Conservation (phyloP, 257 asterid genomes). For the Leptodermis oblonga region DNA sequence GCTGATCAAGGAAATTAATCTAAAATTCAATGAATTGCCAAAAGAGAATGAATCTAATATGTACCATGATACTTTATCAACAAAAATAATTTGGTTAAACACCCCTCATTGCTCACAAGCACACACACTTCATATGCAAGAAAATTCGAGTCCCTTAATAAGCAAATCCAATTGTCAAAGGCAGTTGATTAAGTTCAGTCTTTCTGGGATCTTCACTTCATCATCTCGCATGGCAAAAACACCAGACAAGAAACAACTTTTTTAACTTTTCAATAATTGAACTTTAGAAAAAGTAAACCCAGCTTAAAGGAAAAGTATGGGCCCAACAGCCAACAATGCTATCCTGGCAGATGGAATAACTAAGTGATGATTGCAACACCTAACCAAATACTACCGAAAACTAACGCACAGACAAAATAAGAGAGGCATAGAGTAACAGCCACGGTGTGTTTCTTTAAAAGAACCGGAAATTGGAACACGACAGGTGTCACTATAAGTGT, state of each 20-base stretch:
- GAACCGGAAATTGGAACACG: constrained; percentile 5
- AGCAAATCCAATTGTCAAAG: background rate
- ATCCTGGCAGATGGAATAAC: constrained; percentile 14
- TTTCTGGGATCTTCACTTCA: constrained; percentile 1
- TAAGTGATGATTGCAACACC: constrained; percentile 23
- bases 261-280: constrained; percentile 10
- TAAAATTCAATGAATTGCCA: background rate
- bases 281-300: constrained; percentile 11
- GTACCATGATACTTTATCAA: constrained; percentile 1
- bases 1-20: background rate
- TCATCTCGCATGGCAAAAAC: constrained; percentile 10
- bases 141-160: background rate
- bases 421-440: constrained; percentile 18
- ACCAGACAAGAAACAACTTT: constrained; percentile 16
- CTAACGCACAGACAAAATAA: constrained; percentile 10
- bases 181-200: constrained; percentile 4
- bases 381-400: constrained; percentile 14
- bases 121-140: background rate
- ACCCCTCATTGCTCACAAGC: background rate
- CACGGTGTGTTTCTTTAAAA: constrained; percentile 4
- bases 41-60: background rate
- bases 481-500: constrained; percentile 19
- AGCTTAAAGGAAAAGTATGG: constrained; percentile 22
- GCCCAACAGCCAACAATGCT: constrained; percentile 13
- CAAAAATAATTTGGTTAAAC: background rate